phyloP scores from a whole-genome alignment of 192 early-diverging fungal species.

The Allomyces macrogynus region DNA sequence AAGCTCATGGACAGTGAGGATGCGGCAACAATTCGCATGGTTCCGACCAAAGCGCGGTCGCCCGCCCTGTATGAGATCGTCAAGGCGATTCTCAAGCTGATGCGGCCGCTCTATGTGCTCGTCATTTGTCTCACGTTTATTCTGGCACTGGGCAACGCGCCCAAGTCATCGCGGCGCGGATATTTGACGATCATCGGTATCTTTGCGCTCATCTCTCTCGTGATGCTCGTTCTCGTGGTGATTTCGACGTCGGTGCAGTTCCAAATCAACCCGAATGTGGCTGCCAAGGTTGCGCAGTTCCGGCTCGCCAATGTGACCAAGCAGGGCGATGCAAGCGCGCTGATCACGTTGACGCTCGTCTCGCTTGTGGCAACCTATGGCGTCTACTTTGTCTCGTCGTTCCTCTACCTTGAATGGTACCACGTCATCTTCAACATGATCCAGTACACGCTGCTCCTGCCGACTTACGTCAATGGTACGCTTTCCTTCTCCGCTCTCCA shows the following conservation, averaged over 20 bases:
- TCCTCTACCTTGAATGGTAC: constrained; percentile 25
- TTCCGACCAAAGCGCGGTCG: constrained; percentile 1
- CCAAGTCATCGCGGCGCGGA: constrained; percentile 68
- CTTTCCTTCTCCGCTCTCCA: too few species aligned
- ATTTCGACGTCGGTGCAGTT: constrained; percentile 34
- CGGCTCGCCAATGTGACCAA: constrained; percentile 9
- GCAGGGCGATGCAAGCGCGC: too few species aligned
- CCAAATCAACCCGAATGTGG: constrained; percentile 15
- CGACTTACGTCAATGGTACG: constrained; percentile 15
- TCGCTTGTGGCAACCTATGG: constrained; percentile 64
- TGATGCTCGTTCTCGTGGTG: constrained; percentile 53
- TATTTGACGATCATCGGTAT: constrained; percentile 54
- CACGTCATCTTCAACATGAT: constrained; percentile 8
- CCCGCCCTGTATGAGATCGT: constrained; percentile 18
- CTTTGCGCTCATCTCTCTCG: constrained; percentile 69
- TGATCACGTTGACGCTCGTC: constrained; percentile 18
- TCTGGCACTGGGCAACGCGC: constrained; percentile 81
- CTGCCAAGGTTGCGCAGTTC: constrained; percentile 4
- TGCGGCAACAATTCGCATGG: background rate
- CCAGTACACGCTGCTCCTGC: constrained; percentile 23
- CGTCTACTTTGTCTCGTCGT: constrained; percentile 53
- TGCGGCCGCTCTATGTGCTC: constrained; percentile 55
- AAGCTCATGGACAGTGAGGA: constrained; percentile 9
- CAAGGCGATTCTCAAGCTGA: constrained; percentile 36
- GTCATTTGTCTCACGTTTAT: constrained; percentile 68